phyloP scores from a whole-genome alignment of 2,329 filamentous ascomycete genomes.

The Chrysosporium keratinophilum region DNA sequence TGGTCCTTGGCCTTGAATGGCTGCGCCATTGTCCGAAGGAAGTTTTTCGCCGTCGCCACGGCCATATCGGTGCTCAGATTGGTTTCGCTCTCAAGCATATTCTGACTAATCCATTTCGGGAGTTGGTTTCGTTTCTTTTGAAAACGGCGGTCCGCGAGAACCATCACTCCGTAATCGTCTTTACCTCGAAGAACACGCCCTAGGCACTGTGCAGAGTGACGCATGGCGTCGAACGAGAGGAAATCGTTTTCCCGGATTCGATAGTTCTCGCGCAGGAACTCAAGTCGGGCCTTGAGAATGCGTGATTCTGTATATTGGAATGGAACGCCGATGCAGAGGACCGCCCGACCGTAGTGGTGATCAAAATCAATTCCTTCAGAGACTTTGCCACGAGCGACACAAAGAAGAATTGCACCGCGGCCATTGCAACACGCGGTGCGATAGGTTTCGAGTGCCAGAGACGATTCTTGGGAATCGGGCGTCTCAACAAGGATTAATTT shows the following conservation, averaged over 20 bases:
- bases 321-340: conserved; percentile 90
- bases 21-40: conserved; percentile 83
- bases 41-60: conserved; percentile 76
- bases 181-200: conserved; percentile 91
- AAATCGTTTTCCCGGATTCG: conserved; percentile 96
- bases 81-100: conserved; percentile 69
- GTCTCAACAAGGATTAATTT: conserved; percentile 97
- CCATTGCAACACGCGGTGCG: conserved; percentile 96
- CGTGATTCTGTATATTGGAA: conserved; percentile 98
- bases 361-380: conserved; percentile 98
- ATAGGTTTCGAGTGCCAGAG: conserved; percentile 88
- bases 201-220: conserved; percentile 93
- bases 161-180: conserved; percentile 99
- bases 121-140: conserved; percentile 82
- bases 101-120: conserved; percentile 93
- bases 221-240: conserved; percentile 96
- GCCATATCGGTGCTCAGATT: conserved; percentile 96
- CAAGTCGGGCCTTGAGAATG: conserved; percentile 87
- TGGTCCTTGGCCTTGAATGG: conserved; percentile 74
- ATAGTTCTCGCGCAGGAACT: conserved; percentile 95
- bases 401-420: conserved; percentile 81
- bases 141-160: conserved; percentile 86
- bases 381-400: conserved; percentile 93
- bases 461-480: conserved; percentile 93
- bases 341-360: conserved; percentile 92